A percentile compares a stretch with the other conserved stretches of the same genome.
phyloP scores from a whole-genome alignment of 192 early-diverging fungal genomes.

The Cetraspora pellucida region DNA sequence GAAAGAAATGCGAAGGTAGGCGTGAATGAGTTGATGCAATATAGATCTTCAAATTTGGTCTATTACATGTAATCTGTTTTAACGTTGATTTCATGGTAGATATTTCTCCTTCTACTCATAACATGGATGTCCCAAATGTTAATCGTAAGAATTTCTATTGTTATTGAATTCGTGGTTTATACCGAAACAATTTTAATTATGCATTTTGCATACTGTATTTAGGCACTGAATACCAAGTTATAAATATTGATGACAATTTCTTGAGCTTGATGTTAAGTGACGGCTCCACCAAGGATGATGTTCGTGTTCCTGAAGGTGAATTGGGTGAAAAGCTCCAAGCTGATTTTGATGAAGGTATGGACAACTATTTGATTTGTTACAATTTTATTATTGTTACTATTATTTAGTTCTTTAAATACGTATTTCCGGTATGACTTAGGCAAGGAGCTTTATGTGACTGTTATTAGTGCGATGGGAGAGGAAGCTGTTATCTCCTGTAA shows the following conservation, averaged over 20 bases:
- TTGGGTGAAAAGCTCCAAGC: constrained; percentile 72
- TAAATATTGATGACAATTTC: constrained; percentile 91
- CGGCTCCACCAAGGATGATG: constrained; percentile 92
- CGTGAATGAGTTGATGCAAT: background rate
- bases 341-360: constrained; percentile 68
- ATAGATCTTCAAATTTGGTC: background rate
- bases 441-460: constrained; percentile 83
- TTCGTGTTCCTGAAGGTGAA: constrained; percentile 88
- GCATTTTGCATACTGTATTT: background rate
- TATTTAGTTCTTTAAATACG: too few relatives aligned
- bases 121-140: constrained; percentile 99
- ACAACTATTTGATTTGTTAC: constrained; percentile 30
- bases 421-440: constrained; percentile 37
- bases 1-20: constrained; percentile 87
- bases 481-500: constrained; percentile 84
- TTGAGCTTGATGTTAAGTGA: constrained; percentile 80
- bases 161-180: background rate
- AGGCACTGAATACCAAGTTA: constrained; percentile 72
- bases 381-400: too few relatives aligned
- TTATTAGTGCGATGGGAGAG: constrained; percentile 90
- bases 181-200: background rate
- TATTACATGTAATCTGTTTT: background rate
- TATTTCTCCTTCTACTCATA: constrained; percentile 99
- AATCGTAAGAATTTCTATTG: constrained; percentile 50
- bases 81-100: constrained; percentile 50